Base-by-base conservation (phyloP, 2,329 filamentous ascomycete genomes). In the Chaetothyriales sp. region DNA sequence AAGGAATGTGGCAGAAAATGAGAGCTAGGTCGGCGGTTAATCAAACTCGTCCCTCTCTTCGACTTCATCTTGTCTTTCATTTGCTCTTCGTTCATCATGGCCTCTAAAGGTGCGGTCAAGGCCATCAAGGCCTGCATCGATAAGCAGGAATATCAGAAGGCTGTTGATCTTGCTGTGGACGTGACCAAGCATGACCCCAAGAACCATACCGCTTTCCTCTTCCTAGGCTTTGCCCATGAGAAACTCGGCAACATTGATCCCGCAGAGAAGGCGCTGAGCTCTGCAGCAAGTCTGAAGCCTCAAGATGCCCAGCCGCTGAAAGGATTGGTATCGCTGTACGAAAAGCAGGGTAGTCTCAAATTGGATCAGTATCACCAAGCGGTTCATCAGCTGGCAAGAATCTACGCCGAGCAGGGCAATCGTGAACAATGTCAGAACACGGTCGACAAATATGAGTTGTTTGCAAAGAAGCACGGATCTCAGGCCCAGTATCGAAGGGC, bases 281-380 rank as follows among this genome's bases (percentile, higher is more conserved):
- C 77, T 29, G 92, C 90, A 1, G 79, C 85, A 5, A 73, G 75
- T 18, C 72, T 87, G 55, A 89, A 87, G 58, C 79, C 82, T 0
- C 73, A 79, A 18, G 89, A 95, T 60, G 73, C 80, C n/a, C 85
- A 90, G 62, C 86, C 86, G 58, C 97, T 87, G 88, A 86, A 95
- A 65, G 92, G 92, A 1, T 73, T 98, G 46, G 78, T 92, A 66
- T 86, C 83, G 62, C 69, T 97, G 28, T 95, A 88, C 65, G 87
- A 95, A 69, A 84, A 81, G 61, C 85, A 89, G 63, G 82, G 80
- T 15, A 67, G 72, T 28, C 75, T 77, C 51, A 86, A 83, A 61
- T 70, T 97, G 13, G 75, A 79, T 51, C 77, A 83, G 47, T 95
- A 95, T 63, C 83, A 85, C 47, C 72, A 80, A 46, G 86, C 85